These are phyloP conservation scores for Durio zibethinus DNA, from an alignment of 345 rosid genomes.

Conservation along the genomic window DNA sequence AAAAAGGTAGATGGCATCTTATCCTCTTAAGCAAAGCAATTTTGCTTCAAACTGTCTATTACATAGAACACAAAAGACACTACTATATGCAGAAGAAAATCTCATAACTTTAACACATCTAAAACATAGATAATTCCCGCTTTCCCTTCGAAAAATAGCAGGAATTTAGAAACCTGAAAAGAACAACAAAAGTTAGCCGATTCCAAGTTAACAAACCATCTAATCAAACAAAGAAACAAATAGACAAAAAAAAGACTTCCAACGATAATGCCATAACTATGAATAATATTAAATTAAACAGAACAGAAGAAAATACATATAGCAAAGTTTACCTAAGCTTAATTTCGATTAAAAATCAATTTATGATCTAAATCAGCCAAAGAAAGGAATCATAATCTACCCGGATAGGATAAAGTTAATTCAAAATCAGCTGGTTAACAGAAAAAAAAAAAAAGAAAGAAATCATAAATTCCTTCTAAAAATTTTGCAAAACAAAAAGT, in stretches of 20 bases:
- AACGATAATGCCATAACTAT: not conserved
- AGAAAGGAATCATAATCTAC: not conserved
- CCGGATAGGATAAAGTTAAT: not conserved
- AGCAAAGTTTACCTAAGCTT: not conserved
- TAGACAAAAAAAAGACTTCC: not conserved
- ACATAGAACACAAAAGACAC: slow-evolving; percentile 27
- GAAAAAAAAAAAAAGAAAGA: not conserved
- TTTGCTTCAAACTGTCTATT: slow-evolving; percentile 19
- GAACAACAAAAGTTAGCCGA: not conserved
- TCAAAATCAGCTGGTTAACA: not conserved
- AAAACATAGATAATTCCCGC: slow-evolving; percentile 13
- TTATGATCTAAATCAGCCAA: not conserved
- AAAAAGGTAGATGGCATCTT: slow-evolving; percentile 59
- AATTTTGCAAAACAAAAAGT: not conserved
- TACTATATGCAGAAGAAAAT: slow-evolving; percentile 28
- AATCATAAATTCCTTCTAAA: not conserved
- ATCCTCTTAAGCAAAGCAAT: slow-evolving; percentile 33
- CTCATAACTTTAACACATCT: slow-evolving; percentile 48
- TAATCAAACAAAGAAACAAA: not conserved
- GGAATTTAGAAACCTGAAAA: slow-evolving; percentile 25
- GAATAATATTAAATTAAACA: not conserved
- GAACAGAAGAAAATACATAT: not conserved
- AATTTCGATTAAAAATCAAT: not conserved
- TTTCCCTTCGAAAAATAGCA: slow-evolving; percentile 15
- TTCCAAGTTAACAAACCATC: slow-evolving; percentile 5